phyloP scores from a whole-genome alignment of 148 eudicot genomes.

The Fallopia convolvulus region DNA sequence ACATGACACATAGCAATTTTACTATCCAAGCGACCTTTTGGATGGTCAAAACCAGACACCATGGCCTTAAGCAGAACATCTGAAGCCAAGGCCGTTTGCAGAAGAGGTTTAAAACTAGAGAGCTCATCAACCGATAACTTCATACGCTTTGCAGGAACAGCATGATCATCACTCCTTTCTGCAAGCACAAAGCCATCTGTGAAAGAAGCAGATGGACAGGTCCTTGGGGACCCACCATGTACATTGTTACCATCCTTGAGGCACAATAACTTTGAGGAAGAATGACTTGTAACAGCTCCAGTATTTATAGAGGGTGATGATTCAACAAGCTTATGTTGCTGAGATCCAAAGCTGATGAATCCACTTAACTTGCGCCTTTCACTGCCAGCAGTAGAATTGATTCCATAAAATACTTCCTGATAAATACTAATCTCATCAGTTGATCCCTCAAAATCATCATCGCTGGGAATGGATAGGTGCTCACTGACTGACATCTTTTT shows the following conservation, averaged over 20 bases:
- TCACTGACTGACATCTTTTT: slow-evolving; percentile 2
- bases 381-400: slow-evolving; percentile 18
- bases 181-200: slow-evolving; percentile 20
- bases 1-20: slow-evolving; percentile 48
- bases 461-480: slow-evolving; percentile 27
- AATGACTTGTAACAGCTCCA: slow-evolving; percentile 44
- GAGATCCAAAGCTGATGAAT: slow-evolving; percentile 25
- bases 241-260: slow-evolving; percentile 30
- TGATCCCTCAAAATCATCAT: slow-evolving; percentile 69
- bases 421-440: slow-evolving; percentile 46
- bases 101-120: slow-evolving; percentile 38
- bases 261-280: slow-evolving; percentile 18
- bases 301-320: slow-evolving; percentile 32
- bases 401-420: slow-evolving; percentile 58
- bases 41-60: slow-evolving; percentile 30
- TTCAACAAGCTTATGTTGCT: slow-evolving; percentile 26
- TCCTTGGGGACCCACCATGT: slow-evolving; percentile 18
- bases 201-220: slow-evolving; percentile 18
- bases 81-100: slow-evolving; percentile 26
- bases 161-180: slow-evolving; percentile 23
- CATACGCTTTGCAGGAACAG: slow-evolving; percentile 33
- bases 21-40: slow-evolving; percentile 21
- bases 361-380: slow-evolving; percentile 31
- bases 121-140: slow-evolving; percentile 50
- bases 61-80: slow-evolving; percentile 36